phyloP scores from a whole-genome alignment of 768 basidiomycete species.

The Serendipita sp. region DNA sequence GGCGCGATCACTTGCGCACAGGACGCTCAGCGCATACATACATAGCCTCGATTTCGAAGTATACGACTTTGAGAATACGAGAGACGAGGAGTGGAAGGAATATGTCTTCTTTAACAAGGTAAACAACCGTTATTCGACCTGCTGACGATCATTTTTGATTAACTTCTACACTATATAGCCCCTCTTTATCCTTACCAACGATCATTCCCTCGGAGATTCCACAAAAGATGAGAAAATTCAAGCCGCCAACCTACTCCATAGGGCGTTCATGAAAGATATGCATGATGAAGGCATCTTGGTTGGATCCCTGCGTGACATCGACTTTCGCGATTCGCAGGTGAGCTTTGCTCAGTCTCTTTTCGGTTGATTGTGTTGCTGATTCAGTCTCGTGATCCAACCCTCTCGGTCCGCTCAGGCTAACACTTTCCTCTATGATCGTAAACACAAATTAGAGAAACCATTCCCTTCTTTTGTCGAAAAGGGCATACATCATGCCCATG shows the following conservation, averaged over 20 bases:
- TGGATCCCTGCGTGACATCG: slow-evolving; percentile 34
- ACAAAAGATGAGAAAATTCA: slow-evolving; percentile 9
- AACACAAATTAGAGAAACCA: not conserved
- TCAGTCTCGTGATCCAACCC: not conserved
- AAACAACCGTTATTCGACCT: not conserved
- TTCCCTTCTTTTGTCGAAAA: slow-evolving; percentile 10
- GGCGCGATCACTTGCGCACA: slow-evolving; percentile 37
- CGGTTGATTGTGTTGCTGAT: not conserved
- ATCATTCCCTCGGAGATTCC: slow-evolving; percentile 25
- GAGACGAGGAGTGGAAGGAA: slow-evolving; percentile 33
- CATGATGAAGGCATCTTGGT: slow-evolving; percentile 35
- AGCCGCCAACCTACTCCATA: slow-evolving; percentile 28
- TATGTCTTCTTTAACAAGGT: slow-evolving; percentile 31
- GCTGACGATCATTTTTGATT: not conserved
- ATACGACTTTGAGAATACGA: slow-evolving; percentile 28
- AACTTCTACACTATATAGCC: slow-evolving; percentile 27
- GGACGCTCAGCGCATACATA: slow-evolving; percentile 35
- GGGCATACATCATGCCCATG: slow-evolving; percentile 10
- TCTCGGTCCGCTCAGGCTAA: slow-evolving; percentile 16
- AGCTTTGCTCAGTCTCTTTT: not conserved
- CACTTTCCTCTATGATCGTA: slow-evolving; percentile 10
- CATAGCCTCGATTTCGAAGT: slow-evolving; percentile 25
- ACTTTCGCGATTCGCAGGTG: slow-evolving; percentile 51
- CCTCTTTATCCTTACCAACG: slow-evolving; percentile 48
- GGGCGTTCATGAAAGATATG: slow-evolving; percentile 33